phyloP scores from a whole-genome alignment of 192 early-diverging fungal genomes.

The Tieghemiomyces parasiticus region DNA sequence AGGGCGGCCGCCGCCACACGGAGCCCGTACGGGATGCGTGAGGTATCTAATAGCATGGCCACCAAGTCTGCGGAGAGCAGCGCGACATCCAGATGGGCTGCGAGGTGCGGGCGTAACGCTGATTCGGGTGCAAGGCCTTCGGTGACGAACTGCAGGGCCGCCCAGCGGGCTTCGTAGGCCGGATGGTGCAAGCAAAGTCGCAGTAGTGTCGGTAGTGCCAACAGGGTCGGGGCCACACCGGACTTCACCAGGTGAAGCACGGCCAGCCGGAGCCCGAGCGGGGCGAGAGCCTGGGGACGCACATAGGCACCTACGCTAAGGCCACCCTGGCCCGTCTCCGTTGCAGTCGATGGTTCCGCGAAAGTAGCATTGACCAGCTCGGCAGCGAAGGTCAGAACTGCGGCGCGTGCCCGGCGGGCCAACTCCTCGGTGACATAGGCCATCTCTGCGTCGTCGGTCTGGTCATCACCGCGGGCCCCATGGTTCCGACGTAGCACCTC shows the following conservation, averaged over 20 bases:
- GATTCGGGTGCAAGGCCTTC: neutral
- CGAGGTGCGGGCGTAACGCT: neutral
- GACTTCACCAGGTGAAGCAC: neutral
- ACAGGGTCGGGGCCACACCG: neutral
- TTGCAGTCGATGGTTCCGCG: neutral
- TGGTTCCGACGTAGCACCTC: neutral
- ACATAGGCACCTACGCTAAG: neutral
- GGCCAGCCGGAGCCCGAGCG: neutral
- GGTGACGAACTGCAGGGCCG: neutral
- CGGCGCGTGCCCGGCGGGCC: neutral
- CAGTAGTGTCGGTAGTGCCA: neutral
- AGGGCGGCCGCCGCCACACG: no score
- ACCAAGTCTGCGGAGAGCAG: no score
- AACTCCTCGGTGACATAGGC: neutral
- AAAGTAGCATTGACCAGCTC: neutral
- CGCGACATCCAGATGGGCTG: no score
- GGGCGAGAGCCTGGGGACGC: slow-evolving; percentile 8
- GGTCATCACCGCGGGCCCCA: neutral
- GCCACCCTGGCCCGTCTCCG: no score
- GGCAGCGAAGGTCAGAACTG: neutral
- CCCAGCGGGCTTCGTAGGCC: neutral
- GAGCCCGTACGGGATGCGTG: no score
- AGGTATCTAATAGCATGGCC: no score
- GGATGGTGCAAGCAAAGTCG: neutral
- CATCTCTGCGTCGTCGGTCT: neutral